Base-by-base conservation (phyloP, 1,284 basidiomycete species). In the Takashimella koratensis region DNA sequence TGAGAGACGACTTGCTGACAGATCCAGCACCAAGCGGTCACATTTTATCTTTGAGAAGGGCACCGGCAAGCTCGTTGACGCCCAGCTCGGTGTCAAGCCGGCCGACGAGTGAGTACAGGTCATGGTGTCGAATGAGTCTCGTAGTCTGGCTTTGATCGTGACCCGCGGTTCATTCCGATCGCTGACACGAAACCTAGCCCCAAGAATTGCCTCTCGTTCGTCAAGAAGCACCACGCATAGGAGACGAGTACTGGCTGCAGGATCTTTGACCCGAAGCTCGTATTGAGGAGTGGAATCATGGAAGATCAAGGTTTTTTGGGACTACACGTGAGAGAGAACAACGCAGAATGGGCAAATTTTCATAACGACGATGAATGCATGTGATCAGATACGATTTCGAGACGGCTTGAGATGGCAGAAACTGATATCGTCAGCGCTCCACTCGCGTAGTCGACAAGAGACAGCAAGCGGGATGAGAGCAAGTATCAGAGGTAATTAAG, bases 41-140 rank as follows among this genome's bases (percentile, higher is more conserved):
- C 90, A 94, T 73, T 94, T 94, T 74, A 83, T 95, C 59, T 93
- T 95, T 63, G 88, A 84, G 62, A 87, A 89, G 73, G 89, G 88
- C 8, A 66, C 67, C 0, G 92, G 90, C 1, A 88, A 88, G 71
- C 79, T 95, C 40, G 74, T 93, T 13, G 86, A 93, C 26, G 87
- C 84, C 76, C 84, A 84, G 66, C 78, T 89, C 5, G 87, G 88
- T 1, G 90, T 94, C 50, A 88, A 90, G 67, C 87, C 91, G 1
- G 84, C 71, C 0, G 87, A 92, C 25, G 76, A 78, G 76, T 77
- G 48, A 60, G 74, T 69, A 2, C 16, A 16, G 30, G 16, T 36
- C 30, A 8, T 8, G 10, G 30, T 36, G 16, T 16, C 8, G 30
- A 36, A 8, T 36, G 30, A 36, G 16, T 8, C 30, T 10, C 5